Evolutionary conservation across 2,329 filamentous ascomycete genomes (phyloP).

Genomic region (Talaromyces amestolkiae): DNA sequence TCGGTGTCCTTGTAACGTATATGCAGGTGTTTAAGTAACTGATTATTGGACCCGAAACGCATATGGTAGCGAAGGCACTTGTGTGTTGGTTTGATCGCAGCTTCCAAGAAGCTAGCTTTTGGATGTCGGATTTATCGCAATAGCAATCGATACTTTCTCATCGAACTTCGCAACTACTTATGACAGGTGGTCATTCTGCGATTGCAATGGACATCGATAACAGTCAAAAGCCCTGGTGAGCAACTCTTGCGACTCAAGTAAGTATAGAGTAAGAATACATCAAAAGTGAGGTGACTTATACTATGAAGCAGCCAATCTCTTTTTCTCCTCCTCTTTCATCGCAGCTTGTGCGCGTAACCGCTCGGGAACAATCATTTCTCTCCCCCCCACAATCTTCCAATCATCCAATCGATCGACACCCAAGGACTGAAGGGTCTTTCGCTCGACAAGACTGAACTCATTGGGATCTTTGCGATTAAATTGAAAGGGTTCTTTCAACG

Average conservation of each 20-base stretch:
- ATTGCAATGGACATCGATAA: neutral
- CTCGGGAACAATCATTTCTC: slow-evolving; percentile 48
- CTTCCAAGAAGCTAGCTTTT: too few relatives aligned
- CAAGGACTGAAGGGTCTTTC: slow-evolving; percentile 51
- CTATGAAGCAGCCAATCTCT: slow-evolving; percentile 31
- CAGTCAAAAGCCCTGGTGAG: too few relatives aligned
- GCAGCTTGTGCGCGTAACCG: slow-evolving; percentile 42
- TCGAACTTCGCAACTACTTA: too few relatives aligned
- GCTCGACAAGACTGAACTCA: slow-evolving; percentile 52
- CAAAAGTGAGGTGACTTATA: neutral
- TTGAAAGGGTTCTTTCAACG: slow-evolving; percentile 51
- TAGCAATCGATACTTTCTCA: too few relatives aligned
- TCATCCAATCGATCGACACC: slow-evolving; percentile 46
- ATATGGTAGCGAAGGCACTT: too few relatives aligned
- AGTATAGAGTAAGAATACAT: neutral
- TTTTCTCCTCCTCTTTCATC: slow-evolving; percentile 37
- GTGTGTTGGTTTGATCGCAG: too few relatives aligned
- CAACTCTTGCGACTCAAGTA: neutral
- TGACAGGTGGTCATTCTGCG: neutral
- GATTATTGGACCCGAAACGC: too few relatives aligned
- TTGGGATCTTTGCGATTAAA: slow-evolving; percentile 48
- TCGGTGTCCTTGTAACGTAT: too few relatives aligned
- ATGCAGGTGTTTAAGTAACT: too few relatives aligned
- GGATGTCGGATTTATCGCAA: too few relatives aligned
- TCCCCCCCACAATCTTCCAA: slow-evolving; percentile 49